phyloP scores from a whole-genome alignment of 2,329 filamentous ascomycete genomes.

The Exophiala bonariae region DNA sequence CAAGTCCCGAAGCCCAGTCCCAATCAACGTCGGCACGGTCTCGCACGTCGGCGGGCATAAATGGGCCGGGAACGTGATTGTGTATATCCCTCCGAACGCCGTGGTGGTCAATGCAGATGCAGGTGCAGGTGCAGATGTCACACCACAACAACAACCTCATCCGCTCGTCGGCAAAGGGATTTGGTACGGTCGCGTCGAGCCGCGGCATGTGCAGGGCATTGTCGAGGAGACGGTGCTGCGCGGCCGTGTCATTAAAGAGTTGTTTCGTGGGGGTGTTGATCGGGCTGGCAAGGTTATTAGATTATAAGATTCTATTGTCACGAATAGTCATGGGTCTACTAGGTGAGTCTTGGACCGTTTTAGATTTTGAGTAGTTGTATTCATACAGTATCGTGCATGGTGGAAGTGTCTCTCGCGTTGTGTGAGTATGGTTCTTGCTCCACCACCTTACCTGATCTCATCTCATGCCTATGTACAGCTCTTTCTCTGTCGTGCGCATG shows the following conservation, averaged over 20 bases:
- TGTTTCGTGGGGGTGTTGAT: conserved; percentile 85
- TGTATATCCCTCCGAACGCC: conserved; percentile 57
- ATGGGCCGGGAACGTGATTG: conserved; percentile 85
- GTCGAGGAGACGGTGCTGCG: conserved; percentile 81
- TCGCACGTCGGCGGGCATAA: conserved; percentile 93
- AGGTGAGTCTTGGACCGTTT: too few relatives aligned
- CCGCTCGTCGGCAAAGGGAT: conserved; percentile 52
- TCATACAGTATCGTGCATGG: too few relatives aligned
- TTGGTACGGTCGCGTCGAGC: conserved; percentile 82
- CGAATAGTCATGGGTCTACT: too few relatives aligned
- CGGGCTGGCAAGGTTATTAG: conserved; percentile 71
- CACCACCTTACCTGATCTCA: too few relatives aligned
- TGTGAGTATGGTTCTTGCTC: too few relatives aligned
- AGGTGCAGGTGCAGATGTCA: too few relatives aligned
- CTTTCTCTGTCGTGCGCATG: too few relatives aligned
- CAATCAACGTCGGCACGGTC: conserved; percentile 49
- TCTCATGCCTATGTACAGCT: too few relatives aligned
- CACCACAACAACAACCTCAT: conserved; percentile 4
- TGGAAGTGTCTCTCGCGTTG: too few relatives aligned
- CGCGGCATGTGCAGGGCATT: conserved; percentile 86
- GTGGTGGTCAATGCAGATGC: not conserved
- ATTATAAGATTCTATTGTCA: too few relatives aligned
- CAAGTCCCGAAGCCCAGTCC: too few relatives aligned
- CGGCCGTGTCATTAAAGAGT: conserved; percentile 81
- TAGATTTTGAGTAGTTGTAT: too few relatives aligned